A percentile compares a stretch with the other conserved stretches of the same genome.
phyloP scores from a whole-genome alignment of 768 basidiomycete species.

The Trametes punicea region DNA sequence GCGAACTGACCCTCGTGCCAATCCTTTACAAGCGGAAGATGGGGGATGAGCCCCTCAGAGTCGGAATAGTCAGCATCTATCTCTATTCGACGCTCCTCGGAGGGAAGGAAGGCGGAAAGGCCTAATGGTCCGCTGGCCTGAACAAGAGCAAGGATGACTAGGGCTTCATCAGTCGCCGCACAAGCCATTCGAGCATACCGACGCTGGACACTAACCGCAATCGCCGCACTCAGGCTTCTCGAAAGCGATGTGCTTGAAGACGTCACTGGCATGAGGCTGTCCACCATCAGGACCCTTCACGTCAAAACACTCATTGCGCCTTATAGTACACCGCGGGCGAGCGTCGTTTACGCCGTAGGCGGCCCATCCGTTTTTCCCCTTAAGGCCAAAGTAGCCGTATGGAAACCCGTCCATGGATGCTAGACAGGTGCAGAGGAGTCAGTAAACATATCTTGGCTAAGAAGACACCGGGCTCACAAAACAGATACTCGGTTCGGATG shows the following conservation, averaged over 20 bases:
- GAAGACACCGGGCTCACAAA: constrained; percentile 17
- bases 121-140: constrained; percentile 31
- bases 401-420: constrained; percentile 35
- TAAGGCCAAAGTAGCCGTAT: constrained; percentile 21
- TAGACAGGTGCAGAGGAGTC: neutral
- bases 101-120: constrained; percentile 36
- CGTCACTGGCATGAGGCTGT: constrained; percentile 23
- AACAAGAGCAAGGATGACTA: constrained; percentile 33
- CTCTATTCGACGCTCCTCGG: constrained; percentile 8
- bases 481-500: constrained; percentile 20
- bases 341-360: constrained; percentile 6
- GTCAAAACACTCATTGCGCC: constrained; percentile 24
- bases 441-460: neutral
- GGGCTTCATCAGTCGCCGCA: neutral
- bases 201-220: constrained; percentile 23
- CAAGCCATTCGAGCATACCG: neutral
- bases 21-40: constrained; percentile 23
- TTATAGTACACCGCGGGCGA: constrained; percentile 19
- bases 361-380: constrained; percentile 16
- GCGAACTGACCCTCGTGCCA: constrained; percentile 26
- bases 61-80: neutral
- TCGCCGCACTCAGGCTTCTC: constrained; percentile 35
- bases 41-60: constrained; percentile 8
- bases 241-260: constrained; percentile 36
- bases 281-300: constrained; percentile 19